These are phyloP conservation scores for Fusarium staphyleae DNA, from an alignment of 2,329 filamentous ascomycete species.

Conservation along the genomic window DNA sequence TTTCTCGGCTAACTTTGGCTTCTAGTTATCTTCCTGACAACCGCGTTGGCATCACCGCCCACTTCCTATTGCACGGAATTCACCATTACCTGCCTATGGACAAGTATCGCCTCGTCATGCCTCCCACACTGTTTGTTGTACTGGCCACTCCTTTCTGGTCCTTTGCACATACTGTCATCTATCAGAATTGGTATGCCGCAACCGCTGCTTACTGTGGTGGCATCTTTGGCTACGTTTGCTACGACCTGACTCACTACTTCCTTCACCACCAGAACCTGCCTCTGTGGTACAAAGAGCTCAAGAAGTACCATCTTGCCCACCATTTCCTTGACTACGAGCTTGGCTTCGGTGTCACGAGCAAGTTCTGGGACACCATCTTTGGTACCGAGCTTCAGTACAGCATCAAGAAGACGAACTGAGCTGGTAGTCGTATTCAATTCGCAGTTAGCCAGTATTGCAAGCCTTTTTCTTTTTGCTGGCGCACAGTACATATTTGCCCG, in stretches of 20 bases:
- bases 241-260: conserved; percentile 98
- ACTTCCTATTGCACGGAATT: conserved; percentile 95
- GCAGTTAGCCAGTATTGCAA: conserved; percentile 2
- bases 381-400: conserved; percentile 75
- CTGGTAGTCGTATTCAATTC: background rate
- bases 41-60: conserved; percentile 80
- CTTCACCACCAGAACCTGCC: conserved; percentile 94
- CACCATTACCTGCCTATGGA: conserved; percentile 99
- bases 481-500: conserved; percentile 30
- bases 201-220: conserved; percentile 85
- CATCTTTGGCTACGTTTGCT: conserved; percentile 94
- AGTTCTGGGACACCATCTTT: conserved; percentile 94
- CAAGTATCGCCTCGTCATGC: conserved; percentile 96
- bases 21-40: conserved; percentile 87
- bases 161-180: conserved; percentile 82
- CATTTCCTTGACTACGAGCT: conserved; percentile 99
- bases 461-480: background rate
- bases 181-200: conserved; percentile 83
- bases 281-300: conserved; percentile 86
- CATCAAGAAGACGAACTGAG: conserved; percentile 47
- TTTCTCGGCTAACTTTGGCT: conserved; percentile 41
- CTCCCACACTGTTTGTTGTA: conserved; percentile 82
- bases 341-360: conserved; percentile 94
- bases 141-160: conserved; percentile 93
- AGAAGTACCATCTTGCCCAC: conserved; percentile 97